Base-by-base conservation (phyloP, 257 asterid species). In the Mentha longifolia region DNA sequence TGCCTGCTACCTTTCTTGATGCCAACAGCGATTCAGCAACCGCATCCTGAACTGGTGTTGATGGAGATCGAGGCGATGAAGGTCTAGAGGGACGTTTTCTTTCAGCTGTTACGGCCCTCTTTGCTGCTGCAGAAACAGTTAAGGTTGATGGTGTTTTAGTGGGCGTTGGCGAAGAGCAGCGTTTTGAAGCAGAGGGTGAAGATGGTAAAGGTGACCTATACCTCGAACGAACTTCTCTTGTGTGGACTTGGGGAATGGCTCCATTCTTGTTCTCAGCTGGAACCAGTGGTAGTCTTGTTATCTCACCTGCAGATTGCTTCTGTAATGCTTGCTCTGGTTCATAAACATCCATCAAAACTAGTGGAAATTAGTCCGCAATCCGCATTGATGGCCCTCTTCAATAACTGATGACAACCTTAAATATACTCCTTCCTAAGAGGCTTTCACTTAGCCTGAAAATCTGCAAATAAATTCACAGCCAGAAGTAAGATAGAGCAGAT, bases 201-300 rank as follows among this genome's bases (percentile, higher is more conserved):
- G 86, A 74, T 59, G 94, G 91, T 54, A 81, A 72, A 19, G 95
- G 94, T 33, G 97, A 90, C 82, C 83, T 87, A 70, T 79, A 87
- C 78, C 96, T 88, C 47, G 96, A 87, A 80, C 94, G 84, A 78
- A 83, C 88, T 73, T 91, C 95, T 79, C 95, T 78, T 11, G 84
- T 76, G 45, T 80, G 82, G 47, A 82, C 60, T 76, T 60, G 80
- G 50, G 83, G 78, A 43, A 76, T 61, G 71, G 75, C 65, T 74
- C 86, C 96, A 85, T 88, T 78, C 71, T 82, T 85, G 82, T 90
- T 84, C 60, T 88, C 92, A 39, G 92, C 78, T 8, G 84, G 79
- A 77, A 71, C 58, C 76, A 80, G 76, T 15, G 87, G 85, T 46
- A 20, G 68, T 71, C 87, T 81, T 76, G 75, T 76, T 43, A 80